These are phyloP conservation scores for Coemansia guatemalensis DNA, from an alignment of 192 early-diverging fungal species.

Conservation along the genomic window DNA sequence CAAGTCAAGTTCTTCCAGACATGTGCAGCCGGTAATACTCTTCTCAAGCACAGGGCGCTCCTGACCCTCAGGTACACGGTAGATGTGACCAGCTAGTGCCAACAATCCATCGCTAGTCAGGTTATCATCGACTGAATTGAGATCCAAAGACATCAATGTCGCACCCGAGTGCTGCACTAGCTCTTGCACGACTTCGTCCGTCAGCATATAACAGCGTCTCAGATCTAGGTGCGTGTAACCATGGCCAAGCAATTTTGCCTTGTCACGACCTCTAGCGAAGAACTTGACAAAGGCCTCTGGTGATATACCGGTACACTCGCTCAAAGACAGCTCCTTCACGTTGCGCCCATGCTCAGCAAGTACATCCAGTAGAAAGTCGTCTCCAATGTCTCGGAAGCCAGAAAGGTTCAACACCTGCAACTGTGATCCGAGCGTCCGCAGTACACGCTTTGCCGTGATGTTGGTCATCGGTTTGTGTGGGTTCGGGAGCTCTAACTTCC, in stretches of 20 bases:
- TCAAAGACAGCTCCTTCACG: conserved; percentile 37
- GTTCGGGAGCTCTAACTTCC: conserved; percentile 20
- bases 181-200: conserved; percentile 60
- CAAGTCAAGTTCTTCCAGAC: conserved; percentile 62
- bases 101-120: conserved; percentile 60
- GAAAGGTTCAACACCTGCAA: conserved; percentile 32
- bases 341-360: conserved; percentile 12
- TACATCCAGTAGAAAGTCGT: conserved; percentile 23
- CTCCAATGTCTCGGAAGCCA: conserved; percentile 41
- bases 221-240: conserved; percentile 59
- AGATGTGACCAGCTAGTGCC: conserved; percentile 46
- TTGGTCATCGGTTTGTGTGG: conserved; percentile 34
- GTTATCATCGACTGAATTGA: conserved; percentile 72
- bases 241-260: conserved; percentile 1
- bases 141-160: conserved; percentile 56
- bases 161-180: conserved; percentile 61
- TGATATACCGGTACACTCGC: conserved; percentile 31
- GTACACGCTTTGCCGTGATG: conserved; percentile 24
- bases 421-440: conserved; percentile 29
- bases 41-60: conserved; percentile 12
- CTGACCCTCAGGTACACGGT: background rate
- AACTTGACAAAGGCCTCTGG: conserved; percentile 26
- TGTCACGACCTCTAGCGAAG: conserved; percentile 21
- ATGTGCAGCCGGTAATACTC: conserved; percentile 41
- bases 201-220: conserved; percentile 63